Evolutionary conservation across 2,329 filamentous ascomycete species (phyloP).

Genomic region (Fusarium poae): DNA sequence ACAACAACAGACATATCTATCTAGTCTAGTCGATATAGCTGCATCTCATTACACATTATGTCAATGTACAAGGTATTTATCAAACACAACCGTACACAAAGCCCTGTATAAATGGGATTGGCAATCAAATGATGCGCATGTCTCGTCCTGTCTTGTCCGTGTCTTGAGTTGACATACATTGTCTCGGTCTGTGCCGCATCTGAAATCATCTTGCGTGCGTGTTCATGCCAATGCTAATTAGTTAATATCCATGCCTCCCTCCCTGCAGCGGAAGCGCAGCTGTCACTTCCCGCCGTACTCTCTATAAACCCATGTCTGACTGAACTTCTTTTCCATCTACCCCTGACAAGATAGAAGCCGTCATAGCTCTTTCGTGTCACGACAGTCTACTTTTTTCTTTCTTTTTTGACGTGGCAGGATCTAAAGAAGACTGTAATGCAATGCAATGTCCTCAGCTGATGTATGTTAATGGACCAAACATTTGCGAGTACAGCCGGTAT

Average conservation of each 20-base stretch:
- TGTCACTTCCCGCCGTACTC: conserved; percentile 42
- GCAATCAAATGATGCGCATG: neutral
- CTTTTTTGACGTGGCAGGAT: conserved; percentile 26
- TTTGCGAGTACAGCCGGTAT: conserved; percentile 36
- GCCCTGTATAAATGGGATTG: conserved; percentile 1
- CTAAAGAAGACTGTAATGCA: conserved; percentile 1
- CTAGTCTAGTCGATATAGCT: neutral
- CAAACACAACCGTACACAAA: conserved; percentile 11
- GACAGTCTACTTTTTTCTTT: neutral
- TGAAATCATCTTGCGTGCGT: conserved; percentile 41
- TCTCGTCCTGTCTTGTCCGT: conserved; percentile 3
- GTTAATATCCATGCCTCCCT: conserved; percentile 1
- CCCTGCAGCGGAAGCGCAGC: conserved; percentile 30
- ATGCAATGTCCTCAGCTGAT: conserved; percentile 40
- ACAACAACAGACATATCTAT: neutral
- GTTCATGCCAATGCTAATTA: conserved; percentile 22
- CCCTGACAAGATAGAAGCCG: conserved; percentile 26
- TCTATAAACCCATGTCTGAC: conserved; percentile 8
- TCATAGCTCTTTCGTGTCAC: conserved; percentile 40
- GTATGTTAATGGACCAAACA: conserved; percentile 33
- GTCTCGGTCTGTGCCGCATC: conserved; percentile 48
- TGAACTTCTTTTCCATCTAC: neutral
- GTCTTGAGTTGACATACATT: conserved; percentile 34
- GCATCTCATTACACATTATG: neutral
- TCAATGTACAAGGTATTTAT: neutral